phyloP scores from a whole-genome alignment of 2,329 filamentous ascomycete species.

The Diaporthe citrichinensis region DNA sequence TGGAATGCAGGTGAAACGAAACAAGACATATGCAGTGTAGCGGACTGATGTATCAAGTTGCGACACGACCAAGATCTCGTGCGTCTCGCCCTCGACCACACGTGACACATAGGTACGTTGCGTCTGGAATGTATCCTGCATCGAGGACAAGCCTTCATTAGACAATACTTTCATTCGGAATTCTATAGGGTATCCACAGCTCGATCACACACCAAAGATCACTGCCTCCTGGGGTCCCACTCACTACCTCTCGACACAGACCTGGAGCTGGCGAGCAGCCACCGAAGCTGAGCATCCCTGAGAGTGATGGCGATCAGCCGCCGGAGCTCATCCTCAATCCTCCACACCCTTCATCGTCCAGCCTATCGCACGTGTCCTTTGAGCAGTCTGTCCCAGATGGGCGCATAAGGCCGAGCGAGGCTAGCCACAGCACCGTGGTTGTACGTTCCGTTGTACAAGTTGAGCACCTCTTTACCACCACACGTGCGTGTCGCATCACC shows the following conservation, averaged over 20 bases:
- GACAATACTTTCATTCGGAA: background rate
- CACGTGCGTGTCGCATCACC: slow-evolving; percentile 14
- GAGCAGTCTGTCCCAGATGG: background rate
- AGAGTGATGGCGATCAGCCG: background rate
- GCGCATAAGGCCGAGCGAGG: background rate
- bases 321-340: background rate
- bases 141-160: background rate
- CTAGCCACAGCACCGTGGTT: background rate
- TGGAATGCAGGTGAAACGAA: background rate
- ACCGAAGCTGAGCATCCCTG: background rate
- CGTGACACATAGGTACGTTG: too few species aligned
- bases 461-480: background rate
- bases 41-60: background rate
- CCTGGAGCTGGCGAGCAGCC: background rate
- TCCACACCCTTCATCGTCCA: background rate
- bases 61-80: too few species aligned
- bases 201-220: background rate
- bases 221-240: background rate
- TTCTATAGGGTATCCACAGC: background rate
- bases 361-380: background rate
- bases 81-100: background rate
- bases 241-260: background rate
- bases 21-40: background rate
- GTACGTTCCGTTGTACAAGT: slow-evolving; percentile 1
- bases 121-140: too few species aligned